Evolutionary conservation across 441 rosid genomes (phyloP), one percentile per base, ranked within the genome.

Genomic region (Manihot esculenta): DNA sequence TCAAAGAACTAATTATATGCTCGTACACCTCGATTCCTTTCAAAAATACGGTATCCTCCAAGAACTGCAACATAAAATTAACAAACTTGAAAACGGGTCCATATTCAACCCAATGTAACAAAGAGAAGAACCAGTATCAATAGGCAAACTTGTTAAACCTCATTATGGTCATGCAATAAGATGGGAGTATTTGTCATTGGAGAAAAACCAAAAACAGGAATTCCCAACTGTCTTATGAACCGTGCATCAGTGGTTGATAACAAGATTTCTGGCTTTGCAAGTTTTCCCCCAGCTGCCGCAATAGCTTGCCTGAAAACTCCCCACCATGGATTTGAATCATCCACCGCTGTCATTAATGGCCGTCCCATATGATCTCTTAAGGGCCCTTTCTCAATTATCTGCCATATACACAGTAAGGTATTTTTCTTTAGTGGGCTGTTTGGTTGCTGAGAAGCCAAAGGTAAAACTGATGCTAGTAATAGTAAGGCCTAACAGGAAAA

Each of bases 301-400:
- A 92, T 82, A 73, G 89, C 94, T 81, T 81, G 77, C 73, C 84
- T 89, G 84, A 94, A 94, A 67, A 85, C 83, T 71, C 78, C 51
- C 95, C 99, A 94, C 99, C 97, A 92, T 8, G 93, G 94, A 83
- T 92, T 94, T 10, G 96, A 84, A 71, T 81, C 86, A 76, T 94
- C 80, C 13, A 88, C 82, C 45, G 74, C 60, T 41, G 99, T 94
- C 85, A 89, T 70, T 48, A 92, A 51, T 1, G 94, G 93, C 41
- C 78, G 77, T 59, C 95, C 99, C 71, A 61, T 72, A 55, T 55
- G 33, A 75, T 94, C 92, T 72, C 89, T 87, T 59, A 86, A 15
- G 1, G 83, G 89, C 41, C 95, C 96, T 72, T 75, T 78, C 84
- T 81, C 82, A 50, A 58, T 72, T 72, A 92, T 63, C 95, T 94